Base-by-base conservation (phyloP, 805 yeast genomes). In the Yamadazyma olivae region DNA sequence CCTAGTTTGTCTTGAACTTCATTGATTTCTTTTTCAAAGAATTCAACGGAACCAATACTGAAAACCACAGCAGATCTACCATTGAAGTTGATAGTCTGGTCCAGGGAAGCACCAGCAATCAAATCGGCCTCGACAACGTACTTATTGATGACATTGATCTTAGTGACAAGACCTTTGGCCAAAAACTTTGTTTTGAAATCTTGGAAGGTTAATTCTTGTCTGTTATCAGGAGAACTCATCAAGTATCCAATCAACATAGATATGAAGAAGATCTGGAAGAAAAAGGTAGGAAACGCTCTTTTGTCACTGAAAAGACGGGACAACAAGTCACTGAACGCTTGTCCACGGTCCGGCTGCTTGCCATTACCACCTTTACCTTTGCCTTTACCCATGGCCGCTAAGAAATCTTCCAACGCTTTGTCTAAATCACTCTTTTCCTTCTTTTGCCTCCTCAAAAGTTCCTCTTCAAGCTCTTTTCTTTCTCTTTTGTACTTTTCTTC, bases 31-130 rank as follows among this genome's bases (percentile, higher is more conserved):
- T 85, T 86, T 61, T 90, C 97, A 52, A 90, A 86, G 16, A 77
- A 70, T 45, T 85, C 90, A 5, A 88, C 80, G 0, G 95, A 85
- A 3, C 97, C 96, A 50, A 90, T 87, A 10, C 95, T 83, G 65
- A 90, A 90, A 3, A 74, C 71, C 6, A 82, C 83, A 7, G 73
- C 62, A 5, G 79, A 67, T 27, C 44, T 40, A 44, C 66, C 74
- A 35, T 49, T 50, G 21, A 51, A 43, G 5, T 58, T 51, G 46
- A 66, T 65, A 18, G 73, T 57, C 33, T 64, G 62, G 49, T 60
- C 58, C 46, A 71, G 51, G 38, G 69, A 46, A 45, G 77, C 60
- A 45, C 72, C 70, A 3, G 45, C 54, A 33, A 75, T 70, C 44
- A 84, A 59, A 46, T 80, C 79, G 4, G 85, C 90, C 49, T 79